Evolutionary conservation across 176 grass and related monocot species (phyloP).

Genomic region (Neostapfia colusana): DNA sequence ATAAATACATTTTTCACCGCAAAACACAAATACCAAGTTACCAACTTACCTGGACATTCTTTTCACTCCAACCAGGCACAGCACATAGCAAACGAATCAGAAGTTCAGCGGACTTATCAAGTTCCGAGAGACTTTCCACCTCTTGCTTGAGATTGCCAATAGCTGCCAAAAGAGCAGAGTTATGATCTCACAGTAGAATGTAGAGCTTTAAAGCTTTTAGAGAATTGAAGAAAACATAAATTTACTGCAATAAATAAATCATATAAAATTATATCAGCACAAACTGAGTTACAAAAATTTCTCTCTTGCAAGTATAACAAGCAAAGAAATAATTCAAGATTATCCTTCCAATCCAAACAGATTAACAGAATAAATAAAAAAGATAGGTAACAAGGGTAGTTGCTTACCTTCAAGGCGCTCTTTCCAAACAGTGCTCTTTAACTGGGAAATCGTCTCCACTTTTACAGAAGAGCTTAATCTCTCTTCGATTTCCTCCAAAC

Average conservation of each 20-base stretch:
- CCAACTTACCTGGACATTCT: constrained; percentile 91
- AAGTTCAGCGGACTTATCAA: constrained; percentile 79
- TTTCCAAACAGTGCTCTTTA: constrained; percentile 97
- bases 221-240: not conserved
- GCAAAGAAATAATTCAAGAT: not conserved
- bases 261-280: not conserved
- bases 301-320: not conserved
- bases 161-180: constrained; percentile 55
- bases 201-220: no score
- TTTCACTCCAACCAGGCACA: constrained; percentile 95
- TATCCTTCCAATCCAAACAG: constrained; percentile 20
- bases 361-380: constrained; percentile 40
- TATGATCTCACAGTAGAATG: not conserved
- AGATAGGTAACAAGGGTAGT: not conserved
- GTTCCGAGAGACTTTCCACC: constrained; percentile 71
- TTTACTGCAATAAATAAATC: not conserved
- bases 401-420: constrained; percentile 88
- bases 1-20: constrained; percentile 22
- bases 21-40: constrained; percentile 40
- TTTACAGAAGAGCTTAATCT: constrained; percentile 72
- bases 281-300: not conserved
- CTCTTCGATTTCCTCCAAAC: constrained; percentile 97
- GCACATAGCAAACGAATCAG: constrained; percentile 89
- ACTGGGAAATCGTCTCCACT: constrained; percentile 69
- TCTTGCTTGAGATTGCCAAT: constrained; percentile 83